Base-by-base conservation (phyloP, 192 early-diverging fungal species). In the Coemansia sp. region DNA sequence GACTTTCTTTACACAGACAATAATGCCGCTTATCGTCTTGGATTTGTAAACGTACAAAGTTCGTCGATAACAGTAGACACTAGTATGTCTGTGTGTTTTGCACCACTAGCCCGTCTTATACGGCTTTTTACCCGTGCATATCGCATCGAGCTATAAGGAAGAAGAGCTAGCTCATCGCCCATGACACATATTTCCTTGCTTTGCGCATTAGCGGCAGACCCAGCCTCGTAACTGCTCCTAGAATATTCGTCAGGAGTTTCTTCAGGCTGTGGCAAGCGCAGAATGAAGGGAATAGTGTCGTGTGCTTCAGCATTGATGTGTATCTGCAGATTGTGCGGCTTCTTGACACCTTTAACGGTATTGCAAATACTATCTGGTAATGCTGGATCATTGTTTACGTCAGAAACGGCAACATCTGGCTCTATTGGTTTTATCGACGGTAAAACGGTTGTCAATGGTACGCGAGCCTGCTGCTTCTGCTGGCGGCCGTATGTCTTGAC, bases 401-500 rank as follows among this genome's bases (percentile, higher is more conserved):
- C n/a, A n/a, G 40, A 37, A 37, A 37, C 35, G 40, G 18, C 40
- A 4, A 16, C 40, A 35, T 10, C 10, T 35, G 10, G n/a, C 43
- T n/a, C 13, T 46, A 18, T 3, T 20, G 43, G 43, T 6, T 2
- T 26, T 26, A 7, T 26, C 25, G 25, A 6, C 23, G 23, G 25
- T 26, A 26, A 51, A 26, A 51, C 21, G 10, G 48, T 26, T 51
- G 25, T 23, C 25, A 51, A 25, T 16, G 48, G 48, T 0, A 12
- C 48, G 16, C 1, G 48, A 26, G 21, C 23, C 25, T 23, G 21
- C 23, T 26, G 72, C 33, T 57, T 33, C 2, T 59, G 67, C 18
- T 29, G 29, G 2, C 8, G 7, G 40, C 51, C 43, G 23, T 75
- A 75, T 20, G 63, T 75, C n/a, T 43, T 63, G 37, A 58, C 49